Base-by-base conservation (phyloP, 2,329 filamentous ascomycete genomes). In the Colletotrichum sublineola region DNA sequence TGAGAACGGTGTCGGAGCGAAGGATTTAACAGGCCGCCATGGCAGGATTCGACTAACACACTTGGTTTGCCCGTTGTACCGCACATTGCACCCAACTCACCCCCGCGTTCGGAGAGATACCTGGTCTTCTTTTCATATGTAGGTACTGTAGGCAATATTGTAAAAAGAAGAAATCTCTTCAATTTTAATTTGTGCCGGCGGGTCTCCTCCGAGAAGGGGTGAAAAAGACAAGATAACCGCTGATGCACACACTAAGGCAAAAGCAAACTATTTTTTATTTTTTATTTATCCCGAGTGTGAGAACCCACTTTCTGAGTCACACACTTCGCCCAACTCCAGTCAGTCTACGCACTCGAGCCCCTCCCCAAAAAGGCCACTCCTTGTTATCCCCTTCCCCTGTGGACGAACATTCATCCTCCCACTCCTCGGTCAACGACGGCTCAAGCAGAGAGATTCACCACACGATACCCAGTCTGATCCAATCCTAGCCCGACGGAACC, bases 391-490 rank as follows among this genome's bases (percentile, higher is more conserved):
- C 61, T 67, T 69, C 70, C 70, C 70, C 70, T 72, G 70, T 72
- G 70, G 70, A 72, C 70, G 70, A 72, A 72, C 60, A 61, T 72
- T 72, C 70, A 72, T 72, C 70, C 70, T 69, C 60, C 64, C 44
- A 66, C 63, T 58, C 61, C 69, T 72, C 70, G 70, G 70, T 72
- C 70, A 72, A 63, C 70, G 70, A 72, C 70, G 70, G 70, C 70
- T 72, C 70, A 72, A 72, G 70, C 60, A 48, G 9, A 46, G 40
- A 64, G 15, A 64, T 61, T 67, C 57, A 71, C 65, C 57, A 64
- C 31, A 72, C 65, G 62, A 71, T 56, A 64, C 69, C 58, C 60
- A 58, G 57, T 68, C 65, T 44, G 38, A 50, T 63, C 66, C 65
- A 53, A 60, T 68, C 48, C 48, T 12, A 52, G 48, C 24, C 38